Conservation (phyloP, 2,329 filamentous ascomycete species). For the Fusarium foetens region DNA sequence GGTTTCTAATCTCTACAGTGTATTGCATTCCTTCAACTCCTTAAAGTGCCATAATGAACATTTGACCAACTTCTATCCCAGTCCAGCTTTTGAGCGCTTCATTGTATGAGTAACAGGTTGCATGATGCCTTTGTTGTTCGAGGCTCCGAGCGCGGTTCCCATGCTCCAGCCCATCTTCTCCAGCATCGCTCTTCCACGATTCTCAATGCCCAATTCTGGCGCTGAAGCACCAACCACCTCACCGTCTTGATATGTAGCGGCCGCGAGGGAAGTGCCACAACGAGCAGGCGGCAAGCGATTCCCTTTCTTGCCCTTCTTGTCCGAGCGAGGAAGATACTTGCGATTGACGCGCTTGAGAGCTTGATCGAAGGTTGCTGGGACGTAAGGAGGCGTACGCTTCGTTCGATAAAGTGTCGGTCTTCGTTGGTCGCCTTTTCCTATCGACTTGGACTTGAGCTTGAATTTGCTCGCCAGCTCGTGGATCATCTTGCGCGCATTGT, state of each 20-base stretch:
- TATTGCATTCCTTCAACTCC: neutral
- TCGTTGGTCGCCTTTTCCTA: conserved; percentile 76
- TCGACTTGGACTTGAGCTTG: conserved; percentile 84
- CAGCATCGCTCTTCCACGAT: conserved; percentile 86
- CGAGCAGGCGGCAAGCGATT: conserved; percentile 43
- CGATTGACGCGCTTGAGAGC: conserved; percentile 51
- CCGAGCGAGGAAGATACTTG: conserved; percentile 66
- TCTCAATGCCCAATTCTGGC: conserved; percentile 83
- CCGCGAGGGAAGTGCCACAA: conserved; percentile 30
- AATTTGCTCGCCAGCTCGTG: conserved; percentile 82
- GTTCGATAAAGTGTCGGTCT: conserved; percentile 84
- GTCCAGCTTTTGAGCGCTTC: conserved; percentile 84
- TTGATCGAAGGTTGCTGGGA: conserved; percentile 64
- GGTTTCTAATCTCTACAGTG: neutral
- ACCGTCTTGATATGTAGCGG: conserved; percentile 75
- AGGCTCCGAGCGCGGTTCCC: conserved; percentile 83
- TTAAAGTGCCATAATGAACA: neutral
- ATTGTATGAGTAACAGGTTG: conserved; percentile 88
- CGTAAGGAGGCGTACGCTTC: conserved; percentile 69
- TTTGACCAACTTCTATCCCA: conserved; percentile 64
- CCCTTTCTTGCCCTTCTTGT: conserved; percentile 53
- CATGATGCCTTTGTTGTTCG: conserved; percentile 87
- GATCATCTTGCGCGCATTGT: conserved; percentile 77
- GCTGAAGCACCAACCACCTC: conserved; percentile 88
- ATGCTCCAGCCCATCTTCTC: conserved; percentile 98